These are phyloP conservation scores for Biscogniauxia sp. DNA, from an alignment of 2,329 filamentous ascomycete genomes.

Conservation along the genomic window DNA sequence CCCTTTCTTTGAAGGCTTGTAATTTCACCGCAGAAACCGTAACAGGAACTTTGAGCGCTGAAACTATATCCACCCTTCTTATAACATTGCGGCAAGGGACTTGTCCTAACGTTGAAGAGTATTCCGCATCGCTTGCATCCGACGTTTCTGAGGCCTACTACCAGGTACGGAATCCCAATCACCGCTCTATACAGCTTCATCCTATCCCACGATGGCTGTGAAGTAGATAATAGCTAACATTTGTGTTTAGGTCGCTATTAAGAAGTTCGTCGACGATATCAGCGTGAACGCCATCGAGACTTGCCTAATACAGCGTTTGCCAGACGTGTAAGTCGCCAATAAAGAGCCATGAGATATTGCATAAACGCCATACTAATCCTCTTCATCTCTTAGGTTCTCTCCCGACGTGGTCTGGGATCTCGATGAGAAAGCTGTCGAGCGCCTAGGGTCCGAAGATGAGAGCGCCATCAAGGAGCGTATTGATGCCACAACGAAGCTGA, in stretches of 20 bases:
- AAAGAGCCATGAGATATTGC: too few relatives aligned
- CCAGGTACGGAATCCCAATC: conserved; percentile 10
- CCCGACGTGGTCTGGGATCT: conserved; percentile 28
- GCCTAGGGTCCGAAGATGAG: conserved; percentile 25
- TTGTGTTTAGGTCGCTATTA: conserved; percentile 22
- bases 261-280: conserved; percentile 29
- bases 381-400: conserved; percentile 15
- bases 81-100: conserved; percentile 9
- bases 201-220: too few relatives aligned
- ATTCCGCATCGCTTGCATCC: conserved; percentile 22
- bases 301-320: conserved; percentile 25
- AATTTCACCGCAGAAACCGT: conserved; percentile 3
- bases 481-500: conserved; percentile 20
- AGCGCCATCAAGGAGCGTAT: conserved; percentile 18
- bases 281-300: conserved; percentile 28
- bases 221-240: neutral
- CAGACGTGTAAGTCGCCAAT: conserved; percentile 23
- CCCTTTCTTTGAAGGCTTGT: neutral
- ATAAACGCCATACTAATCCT: neutral
- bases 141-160: conserved; percentile 28
- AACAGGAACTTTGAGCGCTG: neutral
- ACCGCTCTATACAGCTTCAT: neutral
- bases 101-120: conserved; percentile 21
- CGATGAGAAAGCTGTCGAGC: conserved; percentile 20
- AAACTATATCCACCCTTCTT: conserved; percentile 8